Percentiles rank a stretch among this genome's conserved stretches.
phyloP scores from a whole-genome alignment of 106 monocot genomes.

The Ottelia alismoides region DNA sequence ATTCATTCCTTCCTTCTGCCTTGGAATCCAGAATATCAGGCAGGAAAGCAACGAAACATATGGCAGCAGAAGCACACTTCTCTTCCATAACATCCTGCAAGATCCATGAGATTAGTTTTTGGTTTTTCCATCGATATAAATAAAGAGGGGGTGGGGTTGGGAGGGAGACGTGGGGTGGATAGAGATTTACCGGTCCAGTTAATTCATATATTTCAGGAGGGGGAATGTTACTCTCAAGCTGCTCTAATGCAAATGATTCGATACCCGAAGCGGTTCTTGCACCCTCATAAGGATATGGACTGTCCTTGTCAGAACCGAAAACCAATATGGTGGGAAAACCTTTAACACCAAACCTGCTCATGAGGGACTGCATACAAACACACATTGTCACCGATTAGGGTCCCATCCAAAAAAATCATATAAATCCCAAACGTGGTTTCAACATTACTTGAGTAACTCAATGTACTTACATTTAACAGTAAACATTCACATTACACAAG shows the following conservation, averaged over 20 bases:
- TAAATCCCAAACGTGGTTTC: no score
- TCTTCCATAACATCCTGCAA: slow-evolving; percentile 85
- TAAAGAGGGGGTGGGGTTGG: not conserved
- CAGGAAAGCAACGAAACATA: slow-evolving; percentile 93
- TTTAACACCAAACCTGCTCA: slow-evolving; percentile 97
- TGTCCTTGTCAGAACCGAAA: slow-evolving; percentile 84
- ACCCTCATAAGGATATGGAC: slow-evolving; percentile 74
- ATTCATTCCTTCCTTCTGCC: slow-evolving; percentile 95
- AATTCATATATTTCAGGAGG: slow-evolving; percentile 80
- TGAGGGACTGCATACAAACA: slow-evolving; percentile 99
- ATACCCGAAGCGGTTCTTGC: slow-evolving; percentile 70
- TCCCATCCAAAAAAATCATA: no score
- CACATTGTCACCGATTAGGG: no score
- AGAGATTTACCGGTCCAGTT: slow-evolving; percentile 52
- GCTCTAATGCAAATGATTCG: slow-evolving; percentile 83
- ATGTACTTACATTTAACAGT: no score
- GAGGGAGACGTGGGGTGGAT: not conserved
- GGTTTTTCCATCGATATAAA: not conserved
- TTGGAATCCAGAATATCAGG: slow-evolving; percentile 98
- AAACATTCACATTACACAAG: no score
- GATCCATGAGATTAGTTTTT: no score
- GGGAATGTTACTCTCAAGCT: slow-evolving; percentile 60
- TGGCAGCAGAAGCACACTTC: slow-evolving; percentile 80
- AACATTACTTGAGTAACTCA: no score
- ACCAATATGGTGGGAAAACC: slow-evolving; percentile 99